Evolutionary conservation across 108 stramenopile genomes (phyloP).

Genomic region (Pseudonitzschia multiseries): DNA sequence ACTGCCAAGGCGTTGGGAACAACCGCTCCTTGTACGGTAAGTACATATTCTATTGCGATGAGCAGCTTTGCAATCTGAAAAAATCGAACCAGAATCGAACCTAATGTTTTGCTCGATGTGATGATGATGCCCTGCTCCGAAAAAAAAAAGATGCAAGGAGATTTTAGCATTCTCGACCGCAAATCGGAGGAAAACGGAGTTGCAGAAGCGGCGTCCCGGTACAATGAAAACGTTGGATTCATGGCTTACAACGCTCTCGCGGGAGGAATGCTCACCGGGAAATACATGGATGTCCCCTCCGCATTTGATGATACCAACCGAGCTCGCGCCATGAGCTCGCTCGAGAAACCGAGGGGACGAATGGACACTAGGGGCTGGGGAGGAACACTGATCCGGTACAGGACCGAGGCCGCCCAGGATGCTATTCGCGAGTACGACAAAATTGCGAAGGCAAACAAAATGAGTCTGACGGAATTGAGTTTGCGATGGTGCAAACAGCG

Average conservation of each 20-base stretch:
- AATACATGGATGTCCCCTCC: constrained; percentile 75
- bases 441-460: constrained; percentile 70
- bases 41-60: too few relatives aligned
- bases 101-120: neutral
- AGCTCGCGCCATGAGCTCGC: constrained; percentile 49
- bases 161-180: constrained; percentile 82
- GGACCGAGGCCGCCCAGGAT: constrained; percentile 73
- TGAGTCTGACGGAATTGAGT: constrained; percentile 78
- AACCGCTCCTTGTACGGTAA: constrained; percentile 69
- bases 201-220: constrained; percentile 85
- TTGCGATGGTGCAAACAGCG: constrained; percentile 81
- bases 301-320: constrained; percentile 62
- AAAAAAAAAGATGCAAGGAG: constrained; percentile 63
- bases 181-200: constrained; percentile 91
- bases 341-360: constrained; percentile 71
- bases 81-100: too few relatives aligned
- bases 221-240: constrained; percentile 89
- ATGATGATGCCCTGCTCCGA: neutral
- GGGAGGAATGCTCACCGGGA: constrained; percentile 90
- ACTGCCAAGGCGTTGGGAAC: constrained; percentile 79
- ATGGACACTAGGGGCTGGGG: constrained; percentile 89
- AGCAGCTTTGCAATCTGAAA: neutral
- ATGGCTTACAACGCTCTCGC: constrained; percentile 89
- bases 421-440: constrained; percentile 75
- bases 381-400: constrained; percentile 80